Base-by-base conservation (phyloP, 2,329 filamentous ascomycete genomes). In the Didymella keratinophila region DNA sequence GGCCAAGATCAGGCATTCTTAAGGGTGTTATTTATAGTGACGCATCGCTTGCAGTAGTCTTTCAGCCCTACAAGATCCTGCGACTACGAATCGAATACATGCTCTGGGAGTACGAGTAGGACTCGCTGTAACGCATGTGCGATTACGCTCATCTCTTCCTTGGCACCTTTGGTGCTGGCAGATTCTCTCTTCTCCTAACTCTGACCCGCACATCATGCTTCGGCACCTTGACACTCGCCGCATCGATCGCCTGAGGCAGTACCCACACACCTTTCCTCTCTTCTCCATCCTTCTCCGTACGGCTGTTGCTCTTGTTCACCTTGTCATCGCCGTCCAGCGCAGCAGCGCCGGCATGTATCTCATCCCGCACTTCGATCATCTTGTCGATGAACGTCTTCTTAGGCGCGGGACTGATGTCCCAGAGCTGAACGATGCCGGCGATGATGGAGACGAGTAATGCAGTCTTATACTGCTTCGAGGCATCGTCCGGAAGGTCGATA, bases 191-290 rank as follows among this genome's bases (percentile, higher is more conserved):
- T 57, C 79, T 74, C 50, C 76, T 81, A 51, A 89, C 78, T 70
- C 81, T 82, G 3, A 87, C 86, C 51, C 82, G 80, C 8, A 86
- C 74, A 65, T 87, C 82, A 14, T 77, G 77, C 43, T 72, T 78
- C 10, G 86, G 86, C 56, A 80, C 76, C 64, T 81, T 83, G 14
- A 85, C 81, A 52, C 78, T 81, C 6, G 81, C 81, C 21, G 69
- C 62, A 78, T 80, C 65, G 69, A 78, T 67, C 80, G 79, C 39
- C 72, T 75, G 61, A 0, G 87, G 86, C 42, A 87, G 76, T 18
- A 76, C 76, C 80, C 85, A 86, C 0, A 72, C 75, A 7, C 74
- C 75, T 12, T 64, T 71, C 39, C 50, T 63, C 8, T 52, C 51
- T 62, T 65, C 41, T 34, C 56, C 46, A 52, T 61, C 43, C 47